A percentile compares a stretch with the other conserved stretches of the same genome.
These are phyloP conservation scores for Zopfia rhizophila DNA, from an alignment of 2,329 filamentous ascomycete genomes.

Conservation along the genomic window DNA sequence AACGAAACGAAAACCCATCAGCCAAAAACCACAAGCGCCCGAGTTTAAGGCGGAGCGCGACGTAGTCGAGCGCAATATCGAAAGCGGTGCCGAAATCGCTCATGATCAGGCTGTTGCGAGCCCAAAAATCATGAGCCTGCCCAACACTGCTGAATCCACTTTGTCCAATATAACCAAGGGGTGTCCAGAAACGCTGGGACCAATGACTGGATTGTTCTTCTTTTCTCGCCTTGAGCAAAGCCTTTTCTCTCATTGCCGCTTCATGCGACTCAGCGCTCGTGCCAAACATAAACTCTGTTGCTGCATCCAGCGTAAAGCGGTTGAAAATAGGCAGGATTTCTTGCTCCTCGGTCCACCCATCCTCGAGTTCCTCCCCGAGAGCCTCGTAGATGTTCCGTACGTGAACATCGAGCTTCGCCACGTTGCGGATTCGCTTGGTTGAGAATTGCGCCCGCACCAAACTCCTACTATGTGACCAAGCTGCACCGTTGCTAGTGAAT, in stretches of 20 bases:
- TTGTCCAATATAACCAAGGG: too few relatives aligned
- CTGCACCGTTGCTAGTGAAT: conserved; percentile 5
- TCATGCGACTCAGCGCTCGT: conserved; percentile 7
- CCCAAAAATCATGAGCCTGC: too few relatives aligned
- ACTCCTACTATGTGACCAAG: conserved; percentile 9
- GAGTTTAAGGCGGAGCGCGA: conserved; percentile 10
- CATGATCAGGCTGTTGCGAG: not conserved
- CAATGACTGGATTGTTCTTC: too few relatives aligned
- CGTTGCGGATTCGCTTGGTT: not conserved
- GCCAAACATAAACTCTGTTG: conserved; percentile 13
- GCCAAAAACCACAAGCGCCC: conserved; percentile 8
- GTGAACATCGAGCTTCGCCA: too few relatives aligned
- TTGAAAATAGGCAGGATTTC: conserved; percentile 7
- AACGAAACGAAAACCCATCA: conserved; percentile 6
- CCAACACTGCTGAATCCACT: too few relatives aligned
- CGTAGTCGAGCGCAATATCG: conserved; percentile 8
- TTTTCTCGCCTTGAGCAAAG: not conserved
- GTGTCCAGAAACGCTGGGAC: too few relatives aligned
- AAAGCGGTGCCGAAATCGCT: conserved; percentile 9
- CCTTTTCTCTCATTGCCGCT: conserved; percentile 5
- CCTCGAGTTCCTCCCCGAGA: not conserved
- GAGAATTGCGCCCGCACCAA: conserved; percentile 9
- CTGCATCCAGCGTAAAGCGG: conserved; percentile 8
- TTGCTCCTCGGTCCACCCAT: conserved; percentile 5
- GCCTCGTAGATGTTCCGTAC: conserved; percentile 1